phyloP scores from a whole-genome alignment of 768 basidiomycete species.

The Galerina sulciceps region DNA sequence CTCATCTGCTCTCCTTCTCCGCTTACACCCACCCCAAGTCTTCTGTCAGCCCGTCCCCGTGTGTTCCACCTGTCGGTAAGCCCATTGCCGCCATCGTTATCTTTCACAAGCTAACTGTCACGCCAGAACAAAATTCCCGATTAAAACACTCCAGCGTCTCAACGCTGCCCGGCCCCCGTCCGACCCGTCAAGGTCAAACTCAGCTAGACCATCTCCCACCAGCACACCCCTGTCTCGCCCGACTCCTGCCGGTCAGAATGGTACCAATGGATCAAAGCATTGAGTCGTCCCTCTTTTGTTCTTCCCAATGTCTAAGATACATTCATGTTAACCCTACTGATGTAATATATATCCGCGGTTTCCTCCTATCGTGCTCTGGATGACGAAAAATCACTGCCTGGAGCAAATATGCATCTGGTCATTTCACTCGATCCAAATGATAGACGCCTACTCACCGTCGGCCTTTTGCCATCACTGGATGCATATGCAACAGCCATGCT shows the following conservation, averaged over 20 bases:
- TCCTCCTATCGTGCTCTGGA: conserved; percentile 25
- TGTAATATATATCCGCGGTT: conserved; percentile 59
- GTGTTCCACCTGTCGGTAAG: conserved; percentile 92
- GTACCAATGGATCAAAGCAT: conserved; percentile 28
- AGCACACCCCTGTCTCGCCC: conserved; percentile 36
- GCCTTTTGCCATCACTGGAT: conserved; percentile 53
- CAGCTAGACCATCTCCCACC: conserved; percentile 33
- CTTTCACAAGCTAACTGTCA: conserved; percentile 5
- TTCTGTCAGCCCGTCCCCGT: conserved; percentile 94
- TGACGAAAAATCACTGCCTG: conserved; percentile 48
- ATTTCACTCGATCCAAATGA: neutral
- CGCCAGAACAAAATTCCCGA: conserved; percentile 89
- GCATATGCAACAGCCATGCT: conserved; percentile 83
- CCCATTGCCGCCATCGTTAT: conserved; percentile 5
- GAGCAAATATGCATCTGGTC: neutral
- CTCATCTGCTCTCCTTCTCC: neutral
- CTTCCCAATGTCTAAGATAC: conserved; percentile 13
- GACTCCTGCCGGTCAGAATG: conserved; percentile 11
- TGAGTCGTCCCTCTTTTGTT: conserved; percentile 14
- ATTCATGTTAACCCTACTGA: conserved; percentile 43
- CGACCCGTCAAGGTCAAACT: conserved; percentile 17
- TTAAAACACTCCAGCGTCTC: conserved; percentile 86
- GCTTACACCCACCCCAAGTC: conserved; percentile 50
- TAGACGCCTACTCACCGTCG: conserved; percentile 50
- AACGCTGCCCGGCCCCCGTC: conserved; percentile 57